These are phyloP conservation scores for Staphylotrichum longicolle DNA, from an alignment of 495 filamentous ascomycete genomes.

Conservation along the genomic window DNA sequence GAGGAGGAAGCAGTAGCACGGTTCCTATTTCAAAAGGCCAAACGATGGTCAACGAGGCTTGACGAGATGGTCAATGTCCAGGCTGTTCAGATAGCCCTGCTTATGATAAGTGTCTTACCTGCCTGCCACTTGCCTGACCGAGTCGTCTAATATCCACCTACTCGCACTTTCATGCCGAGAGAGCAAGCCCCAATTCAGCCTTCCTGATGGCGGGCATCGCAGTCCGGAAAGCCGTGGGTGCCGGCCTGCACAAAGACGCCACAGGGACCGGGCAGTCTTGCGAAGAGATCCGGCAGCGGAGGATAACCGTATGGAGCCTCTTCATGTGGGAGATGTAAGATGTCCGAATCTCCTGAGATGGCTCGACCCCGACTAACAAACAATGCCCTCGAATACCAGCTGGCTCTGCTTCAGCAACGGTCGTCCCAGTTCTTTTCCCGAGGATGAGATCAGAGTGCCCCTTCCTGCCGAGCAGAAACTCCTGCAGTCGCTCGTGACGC, in stretches of 20 bases:
- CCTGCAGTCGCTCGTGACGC: conserved; percentile 9
- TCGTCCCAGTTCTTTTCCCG: conserved; percentile 10
- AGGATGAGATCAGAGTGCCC: conserved; percentile 9
- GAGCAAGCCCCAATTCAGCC: conserved; percentile 5
- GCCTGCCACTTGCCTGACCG: background rate
- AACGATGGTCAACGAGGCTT: conserved; percentile 3
- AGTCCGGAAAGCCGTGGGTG: conserved; percentile 7
- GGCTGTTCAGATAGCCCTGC: conserved; percentile 9
- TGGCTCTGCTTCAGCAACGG: conserved; percentile 13
- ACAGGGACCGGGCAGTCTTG: background rate
- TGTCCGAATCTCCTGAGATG: background rate
- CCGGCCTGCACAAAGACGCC: conserved; percentile 11
- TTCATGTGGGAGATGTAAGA: conserved; percentile 11
- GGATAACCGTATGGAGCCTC: conserved; percentile 8
- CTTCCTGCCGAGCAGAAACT: conserved; percentile 12
- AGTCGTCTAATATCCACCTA: background rate
- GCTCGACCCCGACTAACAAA: background rate
- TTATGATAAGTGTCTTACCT: conserved; percentile 10
- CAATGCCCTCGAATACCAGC: background rate
- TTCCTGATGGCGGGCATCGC: conserved; percentile 11
- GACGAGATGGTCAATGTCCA: conserved; percentile 14
- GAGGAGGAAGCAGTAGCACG: conserved; percentile 7
- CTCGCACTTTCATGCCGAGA: conserved; percentile 9
- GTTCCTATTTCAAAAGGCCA: conserved; percentile 5
- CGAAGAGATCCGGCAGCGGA: conserved; percentile 10